phyloP scores from a whole-genome alignment of 163 green algal genomes.

The Scenedesmus sp. region DNA sequence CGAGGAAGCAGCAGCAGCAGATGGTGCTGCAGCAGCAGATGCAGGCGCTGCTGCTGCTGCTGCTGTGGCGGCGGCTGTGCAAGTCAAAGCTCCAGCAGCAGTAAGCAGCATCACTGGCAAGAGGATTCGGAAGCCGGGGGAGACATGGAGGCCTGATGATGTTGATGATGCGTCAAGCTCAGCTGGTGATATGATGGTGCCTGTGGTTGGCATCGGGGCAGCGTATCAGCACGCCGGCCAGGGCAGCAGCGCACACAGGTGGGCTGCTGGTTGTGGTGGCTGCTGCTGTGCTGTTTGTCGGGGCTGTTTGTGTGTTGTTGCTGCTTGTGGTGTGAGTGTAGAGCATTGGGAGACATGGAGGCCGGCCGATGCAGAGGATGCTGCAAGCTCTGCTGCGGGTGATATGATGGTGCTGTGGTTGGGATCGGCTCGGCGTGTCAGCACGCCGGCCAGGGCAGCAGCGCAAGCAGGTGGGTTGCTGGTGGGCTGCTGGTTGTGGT shows the following conservation, averaged over 20 bases:
- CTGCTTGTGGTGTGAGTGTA: too few species aligned
- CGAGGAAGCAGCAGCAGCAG: not conserved
- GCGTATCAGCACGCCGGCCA: slow-evolving; percentile 22
- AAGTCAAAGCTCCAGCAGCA: not conserved
- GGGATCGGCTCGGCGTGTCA: slow-evolving; percentile 30
- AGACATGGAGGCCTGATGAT: slow-evolving; percentile 22
- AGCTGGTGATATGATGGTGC: slow-evolving; percentile 37
- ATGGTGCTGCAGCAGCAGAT: not conserved
- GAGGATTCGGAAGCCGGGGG: not conserved
- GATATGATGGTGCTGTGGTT: slow-evolving; percentile 41
- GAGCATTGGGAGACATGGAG: slow-evolving; percentile 4
- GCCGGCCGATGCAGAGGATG: not conserved
- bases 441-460: not conserved
- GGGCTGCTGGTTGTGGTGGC: not conserved
- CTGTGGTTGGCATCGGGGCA: slow-evolving; percentile 44
- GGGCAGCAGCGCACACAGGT: not conserved
- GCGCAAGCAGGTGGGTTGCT: not conserved
- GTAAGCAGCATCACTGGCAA: slow-evolving; percentile 6
- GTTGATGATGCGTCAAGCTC: not conserved
- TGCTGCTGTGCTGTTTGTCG: not conserved
- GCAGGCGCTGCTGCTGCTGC: not conserved
- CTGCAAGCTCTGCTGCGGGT: not conserved
- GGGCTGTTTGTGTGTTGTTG: too few species aligned
- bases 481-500: not conserved
- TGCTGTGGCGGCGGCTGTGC: not conserved